phyloP scores from a whole-genome alignment of 108 stramenopile genomes.

The Nitzschia sp. region DNA sequence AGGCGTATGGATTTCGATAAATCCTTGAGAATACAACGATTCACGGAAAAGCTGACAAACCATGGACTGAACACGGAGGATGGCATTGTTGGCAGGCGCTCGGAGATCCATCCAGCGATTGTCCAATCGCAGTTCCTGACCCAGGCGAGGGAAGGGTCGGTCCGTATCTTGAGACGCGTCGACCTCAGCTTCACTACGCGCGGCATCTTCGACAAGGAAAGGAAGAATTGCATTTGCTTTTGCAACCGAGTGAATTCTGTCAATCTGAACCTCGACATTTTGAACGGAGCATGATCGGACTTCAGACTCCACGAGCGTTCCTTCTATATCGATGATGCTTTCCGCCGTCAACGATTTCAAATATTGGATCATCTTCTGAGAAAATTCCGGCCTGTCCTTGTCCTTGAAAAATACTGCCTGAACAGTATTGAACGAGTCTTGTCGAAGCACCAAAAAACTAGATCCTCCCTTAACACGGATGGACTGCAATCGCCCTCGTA shows the following conservation, averaged over 20 bases:
- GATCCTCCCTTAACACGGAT: slow-evolving; percentile 96
- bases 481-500: slow-evolving; percentile 89
- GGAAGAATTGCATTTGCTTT: slow-evolving; percentile 86
- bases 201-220: slow-evolving; percentile 95
- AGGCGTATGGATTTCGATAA: slow-evolving; percentile 95
- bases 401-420: slow-evolving; percentile 96
- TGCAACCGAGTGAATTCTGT: slow-evolving; percentile 85
- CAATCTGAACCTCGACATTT: slow-evolving; percentile 83
- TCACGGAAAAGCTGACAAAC: slow-evolving; percentile 93
- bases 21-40: slow-evolving; percentile 88
- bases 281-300: slow-evolving; percentile 80
- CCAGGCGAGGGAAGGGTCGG: slow-evolving; percentile 91
- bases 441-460: slow-evolving; percentile 93
- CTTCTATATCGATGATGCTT: slow-evolving; percentile 92
- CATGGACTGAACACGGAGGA: slow-evolving; percentile 90
- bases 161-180: slow-evolving; percentile 92
- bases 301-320: slow-evolving; percentile 71
- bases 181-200: slow-evolving; percentile 88
- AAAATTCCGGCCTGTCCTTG: slow-evolving; percentile 82
- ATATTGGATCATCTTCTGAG: slow-evolving; percentile 90
- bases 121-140: slow-evolving; percentile 91
- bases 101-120: slow-evolving; percentile 96
- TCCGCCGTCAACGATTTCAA: slow-evolving; percentile 89
- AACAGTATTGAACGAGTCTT: slow-evolving; percentile 90
- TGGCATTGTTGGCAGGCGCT: slow-evolving; percentile 95